phyloP scores from a whole-genome alignment of 2,329 filamentous ascomycete species.

The Botryotinia globosa region DNA sequence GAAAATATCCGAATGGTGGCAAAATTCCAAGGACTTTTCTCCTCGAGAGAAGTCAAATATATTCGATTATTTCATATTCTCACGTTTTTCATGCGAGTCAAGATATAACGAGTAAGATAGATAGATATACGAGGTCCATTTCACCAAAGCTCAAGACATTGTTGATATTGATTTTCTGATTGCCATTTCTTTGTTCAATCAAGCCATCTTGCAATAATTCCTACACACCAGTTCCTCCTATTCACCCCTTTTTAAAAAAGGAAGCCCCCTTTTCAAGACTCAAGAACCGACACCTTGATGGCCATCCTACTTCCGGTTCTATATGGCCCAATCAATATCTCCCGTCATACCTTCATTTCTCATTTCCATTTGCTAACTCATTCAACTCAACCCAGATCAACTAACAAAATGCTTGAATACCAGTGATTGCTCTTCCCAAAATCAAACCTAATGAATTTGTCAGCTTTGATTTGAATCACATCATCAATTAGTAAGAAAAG shows the following conservation, averaged over 20 bases:
- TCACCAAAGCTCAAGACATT: background rate
- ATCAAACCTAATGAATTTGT: constrained; percentile 57
- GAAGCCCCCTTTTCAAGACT: background rate
- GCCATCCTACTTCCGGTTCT: background rate
- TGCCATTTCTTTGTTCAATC: background rate
- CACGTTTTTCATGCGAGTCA: background rate
- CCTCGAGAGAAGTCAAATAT: background rate
- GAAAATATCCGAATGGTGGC: constrained; percentile 7
- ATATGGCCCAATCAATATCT: background rate
- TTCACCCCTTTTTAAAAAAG: background rate
- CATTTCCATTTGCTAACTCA: background rate
- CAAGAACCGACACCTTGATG: background rate
- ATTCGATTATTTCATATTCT: background rate
- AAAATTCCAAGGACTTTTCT: background rate
- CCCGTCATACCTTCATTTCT: background rate
- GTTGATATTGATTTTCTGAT: background rate
- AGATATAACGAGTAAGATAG: background rate
- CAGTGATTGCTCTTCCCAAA: constrained; percentile 65
- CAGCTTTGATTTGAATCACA: constrained; percentile 28
- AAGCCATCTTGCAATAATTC: background rate
- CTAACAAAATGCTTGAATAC: constrained; percentile 73
- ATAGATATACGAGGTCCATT: background rate
- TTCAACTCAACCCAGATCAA: background rate
- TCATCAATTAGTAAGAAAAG: background rate
- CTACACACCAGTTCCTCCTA: background rate